These are phyloP conservation scores for Gossypium longicalyx DNA, from an alignment of 345 rosid genomes.

Conservation along the genomic window DNA sequence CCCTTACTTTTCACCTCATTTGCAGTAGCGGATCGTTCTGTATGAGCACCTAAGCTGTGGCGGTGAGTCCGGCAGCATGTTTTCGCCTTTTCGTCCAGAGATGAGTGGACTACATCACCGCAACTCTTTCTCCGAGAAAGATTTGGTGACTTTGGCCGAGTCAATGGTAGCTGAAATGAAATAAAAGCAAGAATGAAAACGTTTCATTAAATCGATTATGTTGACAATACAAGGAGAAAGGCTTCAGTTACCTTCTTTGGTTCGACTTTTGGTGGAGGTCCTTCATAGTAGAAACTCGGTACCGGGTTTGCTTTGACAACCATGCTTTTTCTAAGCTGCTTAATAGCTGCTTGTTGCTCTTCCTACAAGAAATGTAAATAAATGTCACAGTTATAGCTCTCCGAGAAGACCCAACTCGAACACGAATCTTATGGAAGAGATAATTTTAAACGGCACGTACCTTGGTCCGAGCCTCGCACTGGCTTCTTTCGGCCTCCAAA, in stretches of 20 bases:
- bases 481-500: conserved; percentile 70
- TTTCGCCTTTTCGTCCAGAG: conserved; percentile 48
- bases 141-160: conserved; percentile 69
- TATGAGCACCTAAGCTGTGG: conserved; percentile 54
- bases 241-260: conserved; percentile 69
- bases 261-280: conserved; percentile 77
- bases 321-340: conserved; percentile 84
- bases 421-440: background rate
- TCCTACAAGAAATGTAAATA: conserved; percentile 47
- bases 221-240: background rate
- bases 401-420: background rate
- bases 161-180: conserved; percentile 64
- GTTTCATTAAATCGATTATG: background rate
- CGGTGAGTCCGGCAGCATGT: conserved; percentile 53
- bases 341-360: conserved; percentile 93
- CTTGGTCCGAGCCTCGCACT: conserved; percentile 75
- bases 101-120: conserved; percentile 47
- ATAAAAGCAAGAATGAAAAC: conserved; percentile 9
- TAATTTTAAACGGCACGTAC: conserved; percentile 23
- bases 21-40: conserved; percentile 24
- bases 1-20: conserved; percentile 30
- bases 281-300: conserved; percentile 90
- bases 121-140: conserved; percentile 84
- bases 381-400: background rate
- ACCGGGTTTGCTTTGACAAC: conserved; percentile 81